These are phyloP conservation scores for Agaricus sinodeliciosus DNA, from an alignment of 768 basidiomycete genomes.

Conservation along the genomic window DNA sequence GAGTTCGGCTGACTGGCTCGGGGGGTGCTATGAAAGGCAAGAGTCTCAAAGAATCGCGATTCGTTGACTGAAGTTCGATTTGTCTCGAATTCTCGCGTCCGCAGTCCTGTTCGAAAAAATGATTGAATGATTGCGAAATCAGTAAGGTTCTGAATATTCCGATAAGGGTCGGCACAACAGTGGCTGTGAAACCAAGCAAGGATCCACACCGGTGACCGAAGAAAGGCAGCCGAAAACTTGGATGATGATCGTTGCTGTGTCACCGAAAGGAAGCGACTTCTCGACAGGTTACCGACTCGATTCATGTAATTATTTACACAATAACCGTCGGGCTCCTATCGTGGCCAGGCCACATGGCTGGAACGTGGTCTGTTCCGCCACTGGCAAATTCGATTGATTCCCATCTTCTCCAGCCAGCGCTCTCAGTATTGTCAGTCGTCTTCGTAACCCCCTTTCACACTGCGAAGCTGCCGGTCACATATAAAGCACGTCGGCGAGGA, in stretches of 20 bases:
- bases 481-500: constrained; percentile 6
- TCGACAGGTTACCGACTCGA: not conserved
- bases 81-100: too few species aligned
- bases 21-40: too few species aligned
- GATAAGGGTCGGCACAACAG: too few species aligned
- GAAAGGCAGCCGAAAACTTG: too few species aligned
- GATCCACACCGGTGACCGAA: too few species aligned
- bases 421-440: not conserved
- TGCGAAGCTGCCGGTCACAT: constrained; percentile 3
- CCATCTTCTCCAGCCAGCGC: constrained; percentile 4
- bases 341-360: constrained; percentile 28
- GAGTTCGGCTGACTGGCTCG: not conserved
- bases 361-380: constrained; percentile 33
- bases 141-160: too few species aligned
- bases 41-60: too few species aligned
- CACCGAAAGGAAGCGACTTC: not conserved
- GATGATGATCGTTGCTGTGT: not conserved
- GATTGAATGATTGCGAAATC: too few species aligned
- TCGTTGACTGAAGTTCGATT: too few species aligned
- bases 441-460: constrained; percentile 8
- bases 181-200: too few species aligned
- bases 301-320: constrained; percentile 1
- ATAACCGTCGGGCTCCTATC: not conserved
- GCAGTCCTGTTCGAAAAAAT: too few species aligned
- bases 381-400: constrained; percentile 9